Conservation (phyloP, 306 rosid species). For the Trifolium subterraneum region DNA sequence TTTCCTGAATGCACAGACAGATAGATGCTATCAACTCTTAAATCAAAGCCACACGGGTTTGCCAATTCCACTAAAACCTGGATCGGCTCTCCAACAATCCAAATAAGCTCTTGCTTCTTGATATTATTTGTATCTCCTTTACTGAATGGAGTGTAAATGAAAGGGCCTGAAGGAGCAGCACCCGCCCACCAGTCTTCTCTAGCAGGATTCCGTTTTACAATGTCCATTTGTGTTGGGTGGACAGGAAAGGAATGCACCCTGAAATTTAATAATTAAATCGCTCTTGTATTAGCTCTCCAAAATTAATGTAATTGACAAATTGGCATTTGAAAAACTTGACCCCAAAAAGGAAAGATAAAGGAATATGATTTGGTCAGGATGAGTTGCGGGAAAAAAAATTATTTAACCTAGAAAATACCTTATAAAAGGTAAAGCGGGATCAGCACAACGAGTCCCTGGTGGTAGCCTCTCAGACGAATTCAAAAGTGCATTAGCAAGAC, state of each 20-base stretch:
- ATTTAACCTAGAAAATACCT: constrained; percentile 57
- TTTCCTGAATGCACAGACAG: constrained; percentile 90
- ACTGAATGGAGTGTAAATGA: constrained; percentile 95
- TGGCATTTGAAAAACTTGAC: constrained; percentile 32
- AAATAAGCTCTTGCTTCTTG: constrained; percentile 79
- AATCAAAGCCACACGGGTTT: constrained; percentile 95
- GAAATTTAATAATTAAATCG: constrained; percentile 44
- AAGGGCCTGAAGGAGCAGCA: constrained; percentile 93
- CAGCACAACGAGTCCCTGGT: constrained; percentile 88
- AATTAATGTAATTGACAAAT: constrained; percentile 23
- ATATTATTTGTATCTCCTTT: constrained; percentile 80
- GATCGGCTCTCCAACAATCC: constrained; percentile 95
- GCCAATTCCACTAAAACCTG: constrained; percentile 95
- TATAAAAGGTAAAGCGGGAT: constrained; percentile 92
- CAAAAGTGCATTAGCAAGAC: constrained; percentile 90
- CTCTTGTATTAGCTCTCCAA: constrained; percentile 32
- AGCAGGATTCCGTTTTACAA: constrained; percentile 85
- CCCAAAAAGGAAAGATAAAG: constrained; percentile 22
- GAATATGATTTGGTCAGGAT: constrained; percentile 8
- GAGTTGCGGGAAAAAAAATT: constrained; percentile 19
- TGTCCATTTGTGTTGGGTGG: constrained; percentile 85
- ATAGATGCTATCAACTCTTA: constrained; percentile 94
- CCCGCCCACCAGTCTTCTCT: constrained; percentile 99
- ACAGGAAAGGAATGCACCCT: constrained; percentile 92
- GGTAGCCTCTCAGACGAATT: constrained; percentile 92